Base-by-base conservation (phyloP, 1,284 basidiomycete genomes). In the Sphagnurus paluster region DNA sequence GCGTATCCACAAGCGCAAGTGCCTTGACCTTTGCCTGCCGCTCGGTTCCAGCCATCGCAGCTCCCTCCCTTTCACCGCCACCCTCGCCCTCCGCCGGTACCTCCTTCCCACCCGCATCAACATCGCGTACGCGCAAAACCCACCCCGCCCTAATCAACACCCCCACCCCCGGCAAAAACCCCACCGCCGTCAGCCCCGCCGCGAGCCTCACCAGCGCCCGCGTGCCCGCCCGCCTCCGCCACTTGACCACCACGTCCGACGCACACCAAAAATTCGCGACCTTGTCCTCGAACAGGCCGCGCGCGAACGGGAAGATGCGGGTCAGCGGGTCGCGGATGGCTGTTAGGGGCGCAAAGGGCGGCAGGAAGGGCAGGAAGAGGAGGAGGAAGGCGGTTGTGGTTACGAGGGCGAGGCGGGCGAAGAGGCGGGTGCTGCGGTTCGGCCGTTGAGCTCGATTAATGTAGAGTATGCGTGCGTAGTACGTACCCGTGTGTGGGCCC, bases 251-350 rank as follows among this genome's bases (percentile, higher is more conserved):
- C n/a, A 93, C 83, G 60, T 94, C 91, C n/a, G 84, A 80, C 17
- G 90, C 88, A 62, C 92, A 97, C 90, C 94, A 98, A 59, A 96
- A 90, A 63, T 97, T 98, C 36, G 93, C 90, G 17, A 98, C 94
- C 63, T 97, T 97, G 71, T 97, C 94, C 64, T 98, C 94, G 58
- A 97, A 97, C 4, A 98, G 74, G 6, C 94, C 93, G 33, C 92
- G 84, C 4, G 80, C 76, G 61, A 98, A 90, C 0, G 94, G 94
- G 63, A 98, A 97, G 54, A 97, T 92, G 11, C 94, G 84, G 19
- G 74, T 74, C 36, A 94, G 70, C 2, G 90, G 81, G 52, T 86
- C 80, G n/a, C 75, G 50, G 45, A 89, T 71, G 30, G 65, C 58
- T 13, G 68, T 67, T 13, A 72, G 62, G 14, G 76, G 75, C 11